phyloP scores from a whole-genome alignment of 768 basidiomycete genomes.

The Chalciporus sphaerocephalus region DNA sequence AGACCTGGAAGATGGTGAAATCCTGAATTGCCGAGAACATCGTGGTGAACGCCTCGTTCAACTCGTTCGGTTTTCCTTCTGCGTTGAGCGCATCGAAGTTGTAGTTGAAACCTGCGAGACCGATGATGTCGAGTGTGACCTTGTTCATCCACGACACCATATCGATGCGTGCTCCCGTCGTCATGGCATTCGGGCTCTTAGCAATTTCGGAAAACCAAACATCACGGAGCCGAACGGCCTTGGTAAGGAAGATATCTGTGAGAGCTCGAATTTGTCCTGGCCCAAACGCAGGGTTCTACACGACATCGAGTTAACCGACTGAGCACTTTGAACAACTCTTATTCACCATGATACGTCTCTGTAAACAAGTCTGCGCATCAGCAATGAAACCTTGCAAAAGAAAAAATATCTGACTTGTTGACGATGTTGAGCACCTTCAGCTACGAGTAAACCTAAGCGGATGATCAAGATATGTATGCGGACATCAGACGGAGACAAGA shows the following conservation, averaged over 20 bases:
- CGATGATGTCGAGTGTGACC: slow-evolving; percentile 39
- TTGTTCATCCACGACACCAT: slow-evolving; percentile 31
- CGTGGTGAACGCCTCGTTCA: slow-evolving; percentile 31
- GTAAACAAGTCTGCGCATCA: too few relatives aligned
- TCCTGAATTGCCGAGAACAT: slow-evolving; percentile 11
- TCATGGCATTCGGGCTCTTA: slow-evolving; percentile 16
- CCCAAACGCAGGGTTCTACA: slow-evolving; percentile 55
- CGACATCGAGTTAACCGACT: too few relatives aligned
- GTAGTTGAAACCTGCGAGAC: slow-evolving; percentile 40
- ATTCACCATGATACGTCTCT: too few relatives aligned
- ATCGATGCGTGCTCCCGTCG: slow-evolving; percentile 22
- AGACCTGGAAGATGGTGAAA: slow-evolving; percentile 21
- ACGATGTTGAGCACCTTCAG: slow-evolving; percentile 38
- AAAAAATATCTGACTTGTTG: slow-evolving; percentile 35
- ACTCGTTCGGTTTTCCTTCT: slow-evolving; percentile 26
- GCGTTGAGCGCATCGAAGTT: slow-evolving; percentile 30
- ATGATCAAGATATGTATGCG: too few relatives aligned
- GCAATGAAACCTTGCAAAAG: too few relatives aligned
- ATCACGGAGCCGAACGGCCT: slow-evolving; percentile 46
- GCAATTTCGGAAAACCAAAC: slow-evolving; percentile 36
- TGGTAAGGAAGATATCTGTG: slow-evolving; percentile 55
- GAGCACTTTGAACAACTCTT: too few relatives aligned
- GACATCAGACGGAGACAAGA: too few relatives aligned
- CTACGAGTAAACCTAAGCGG: slow-evolving; percentile 44
- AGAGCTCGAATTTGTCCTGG: slow-evolving; percentile 53